Evolutionary conservation across 2,329 filamentous ascomycete genomes (phyloP).

Genomic region (Biscogniauxia marginata): DNA sequence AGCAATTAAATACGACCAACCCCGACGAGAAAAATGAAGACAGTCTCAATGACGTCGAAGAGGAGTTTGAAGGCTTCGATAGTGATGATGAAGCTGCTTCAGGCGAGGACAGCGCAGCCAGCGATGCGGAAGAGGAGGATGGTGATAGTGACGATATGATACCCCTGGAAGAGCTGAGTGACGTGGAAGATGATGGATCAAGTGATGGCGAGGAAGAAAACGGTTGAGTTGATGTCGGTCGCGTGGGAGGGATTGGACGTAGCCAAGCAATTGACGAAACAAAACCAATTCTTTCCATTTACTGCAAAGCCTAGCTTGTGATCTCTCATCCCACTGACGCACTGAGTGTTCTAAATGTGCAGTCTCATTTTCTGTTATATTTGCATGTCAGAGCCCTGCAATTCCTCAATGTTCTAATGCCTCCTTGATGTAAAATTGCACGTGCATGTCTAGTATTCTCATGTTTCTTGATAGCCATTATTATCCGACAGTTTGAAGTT

Average conservation of each 20-base stretch:
- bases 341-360: too few species aligned
- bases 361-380: too few species aligned
- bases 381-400: too few species aligned
- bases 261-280: slow-evolving; percentile 40
- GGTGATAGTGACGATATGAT: slow-evolving; percentile 48
- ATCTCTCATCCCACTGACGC: too few species aligned
- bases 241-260: slow-evolving; percentile 39
- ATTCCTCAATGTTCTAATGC: too few species aligned
- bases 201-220: slow-evolving; percentile 35
- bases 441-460: too few species aligned
- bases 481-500: too few species aligned
- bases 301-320: background rate
- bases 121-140: slow-evolving; percentile 31
- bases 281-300: slow-evolving; percentile 10
- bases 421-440: too few species aligned
- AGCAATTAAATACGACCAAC: slow-evolving; percentile 18
- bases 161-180: slow-evolving; percentile 39
- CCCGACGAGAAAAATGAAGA: slow-evolving; percentile 20
- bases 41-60: slow-evolving; percentile 32
- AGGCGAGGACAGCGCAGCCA: slow-evolving; percentile 27
- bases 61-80: slow-evolving; percentile 49
- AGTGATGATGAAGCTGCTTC: slow-evolving; percentile 39
- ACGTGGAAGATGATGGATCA: slow-evolving; percentile 30
- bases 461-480: too few species aligned
- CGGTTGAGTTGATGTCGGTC: slow-evolving; percentile 22